Conservation (phyloP, 305 asterid species). For the Ilex paraguariensis region DNA sequence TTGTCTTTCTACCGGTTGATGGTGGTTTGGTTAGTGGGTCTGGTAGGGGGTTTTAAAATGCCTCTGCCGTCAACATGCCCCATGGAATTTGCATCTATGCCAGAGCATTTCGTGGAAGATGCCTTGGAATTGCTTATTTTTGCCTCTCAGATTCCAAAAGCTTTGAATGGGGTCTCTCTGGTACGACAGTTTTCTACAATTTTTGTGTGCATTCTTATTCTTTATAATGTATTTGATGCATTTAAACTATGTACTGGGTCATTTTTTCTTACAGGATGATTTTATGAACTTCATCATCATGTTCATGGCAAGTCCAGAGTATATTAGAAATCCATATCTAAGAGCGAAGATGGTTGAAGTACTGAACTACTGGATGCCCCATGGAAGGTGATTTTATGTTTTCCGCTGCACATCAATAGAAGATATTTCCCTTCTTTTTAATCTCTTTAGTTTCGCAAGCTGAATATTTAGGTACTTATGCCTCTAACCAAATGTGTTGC, state of each 20-base stretch:
- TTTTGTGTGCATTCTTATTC: conserved; percentile 6
- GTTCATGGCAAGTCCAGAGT: conserved; percentile 98
- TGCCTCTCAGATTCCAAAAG: conserved; percentile 94
- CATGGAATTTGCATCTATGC: conserved; percentile 88
- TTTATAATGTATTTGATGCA: conserved; percentile 14
- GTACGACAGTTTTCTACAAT: conserved; percentile 29
- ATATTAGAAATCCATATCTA: conserved; percentile 85
- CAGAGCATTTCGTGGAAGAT: conserved; percentile 96
- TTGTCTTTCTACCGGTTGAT: conserved; percentile 81
- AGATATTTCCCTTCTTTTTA: no score
- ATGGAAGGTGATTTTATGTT: conserved; percentile 55
- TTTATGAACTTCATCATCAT: conserved; percentile 96
- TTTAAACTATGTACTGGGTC: conserved; percentile 6
- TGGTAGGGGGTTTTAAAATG: conserved; percentile 89
- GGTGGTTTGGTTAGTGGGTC: conserved; percentile 87
- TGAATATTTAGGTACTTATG: no score
- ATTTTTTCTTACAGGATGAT: conserved; percentile 60
- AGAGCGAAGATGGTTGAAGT: conserved; percentile 99
- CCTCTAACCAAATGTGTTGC: conserved; percentile 17
- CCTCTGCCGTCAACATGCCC: conserved; percentile 81
- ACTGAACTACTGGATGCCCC: conserved; percentile 97
- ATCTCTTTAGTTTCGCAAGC: no score
- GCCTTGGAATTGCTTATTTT: conserved; percentile 94
- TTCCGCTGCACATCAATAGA: neutral
- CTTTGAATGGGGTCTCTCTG: conserved; percentile 85